These are phyloP conservation scores for Exophiala bonariae DNA, from an alignment of 2,329 filamentous ascomycete species.

Conservation along the genomic window DNA sequence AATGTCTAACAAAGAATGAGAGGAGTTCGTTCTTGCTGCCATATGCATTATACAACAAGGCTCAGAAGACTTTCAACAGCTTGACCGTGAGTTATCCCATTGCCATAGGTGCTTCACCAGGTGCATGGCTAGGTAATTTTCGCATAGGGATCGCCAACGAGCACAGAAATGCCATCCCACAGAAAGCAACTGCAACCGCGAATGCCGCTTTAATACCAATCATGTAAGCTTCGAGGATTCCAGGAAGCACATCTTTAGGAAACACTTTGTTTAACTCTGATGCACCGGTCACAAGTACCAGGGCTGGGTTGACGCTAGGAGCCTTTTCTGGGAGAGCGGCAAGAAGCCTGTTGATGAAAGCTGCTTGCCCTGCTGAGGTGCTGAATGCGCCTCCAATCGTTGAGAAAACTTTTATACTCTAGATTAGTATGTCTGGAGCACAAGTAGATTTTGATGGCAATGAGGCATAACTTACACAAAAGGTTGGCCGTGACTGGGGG, in stretches of 20 bases:
- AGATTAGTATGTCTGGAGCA: too few species aligned
- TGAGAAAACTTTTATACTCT: slow-evolving; percentile 40
- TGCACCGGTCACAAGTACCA: slow-evolving; percentile 44
- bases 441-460: too few species aligned
- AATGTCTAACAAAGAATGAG: too few species aligned
- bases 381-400: slow-evolving; percentile 45
- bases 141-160: slow-evolving; percentile 1
- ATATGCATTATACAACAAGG: too few species aligned
- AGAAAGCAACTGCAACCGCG: slow-evolving; percentile 16
- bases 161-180: slow-evolving; percentile 12
- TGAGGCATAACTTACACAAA: slow-evolving; percentile 17
- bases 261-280: slow-evolving; percentile 43
- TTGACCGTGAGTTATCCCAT: too few species aligned
- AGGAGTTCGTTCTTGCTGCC: too few species aligned
- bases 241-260: slow-evolving; percentile 27
- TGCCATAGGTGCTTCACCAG: too few species aligned
- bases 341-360: slow-evolving; percentile 43
- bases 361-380: slow-evolving; percentile 41
- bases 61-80: too few species aligned
- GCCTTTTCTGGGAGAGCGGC: slow-evolving; percentile 34
- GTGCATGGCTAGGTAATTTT: slow-evolving; percentile 2
- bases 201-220: slow-evolving; percentile 27
- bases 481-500: slow-evolving; percentile 26
- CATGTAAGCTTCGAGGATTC: slow-evolving; percentile 38
- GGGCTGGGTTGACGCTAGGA: slow-evolving; percentile 35